Percentiles rank a stretch among this genome's conserved stretches.
phyloP scores from a whole-genome alignment of 306 rosid genomes.

The Fagus sylvatica region DNA sequence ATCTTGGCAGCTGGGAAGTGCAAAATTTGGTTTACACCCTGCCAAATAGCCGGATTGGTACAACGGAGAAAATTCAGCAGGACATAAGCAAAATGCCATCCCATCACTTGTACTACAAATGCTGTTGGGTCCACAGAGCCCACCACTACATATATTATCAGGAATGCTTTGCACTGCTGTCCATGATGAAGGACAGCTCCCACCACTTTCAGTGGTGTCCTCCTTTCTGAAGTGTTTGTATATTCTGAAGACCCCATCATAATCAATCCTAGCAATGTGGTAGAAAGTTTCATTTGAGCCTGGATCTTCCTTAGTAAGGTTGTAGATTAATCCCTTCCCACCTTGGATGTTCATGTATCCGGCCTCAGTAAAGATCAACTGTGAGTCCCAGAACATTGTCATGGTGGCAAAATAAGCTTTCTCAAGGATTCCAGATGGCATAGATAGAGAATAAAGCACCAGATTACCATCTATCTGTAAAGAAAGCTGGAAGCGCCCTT shows the following conservation, averaged over 20 bases:
- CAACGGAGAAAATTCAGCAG: constrained; percentile 19
- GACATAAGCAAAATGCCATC: constrained; percentile 19
- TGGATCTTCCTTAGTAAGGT: background rate
- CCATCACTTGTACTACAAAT: constrained; percentile 3
- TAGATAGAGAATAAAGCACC: constrained; percentile 9
- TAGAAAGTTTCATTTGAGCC: background rate
- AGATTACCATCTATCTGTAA: constrained; percentile 15
- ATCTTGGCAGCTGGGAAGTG: constrained; percentile 18
- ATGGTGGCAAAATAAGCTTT: constrained; percentile 12
- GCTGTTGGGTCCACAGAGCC: constrained; percentile 30
- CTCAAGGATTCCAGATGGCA: background rate
- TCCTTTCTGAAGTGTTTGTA: constrained; percentile 3
- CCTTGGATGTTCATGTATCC: constrained; percentile 22
- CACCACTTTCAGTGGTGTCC: background rate
- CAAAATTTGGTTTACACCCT: constrained; percentile 38
- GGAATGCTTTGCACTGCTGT: constrained; percentile 12
- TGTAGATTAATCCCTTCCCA: background rate
- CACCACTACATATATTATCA: constrained; percentile 25
- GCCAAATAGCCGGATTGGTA: background rate
- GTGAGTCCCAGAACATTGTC: background rate
- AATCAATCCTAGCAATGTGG: constrained; percentile 33
- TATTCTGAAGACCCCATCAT: constrained; percentile 26
- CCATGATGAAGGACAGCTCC: constrained; percentile 17
- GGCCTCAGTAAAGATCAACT: constrained; percentile 23
- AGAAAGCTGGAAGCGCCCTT: constrained; percentile 30